Conservation (phyloP, 257 asterid genomes). For the Solanum etuberosum region DNA sequence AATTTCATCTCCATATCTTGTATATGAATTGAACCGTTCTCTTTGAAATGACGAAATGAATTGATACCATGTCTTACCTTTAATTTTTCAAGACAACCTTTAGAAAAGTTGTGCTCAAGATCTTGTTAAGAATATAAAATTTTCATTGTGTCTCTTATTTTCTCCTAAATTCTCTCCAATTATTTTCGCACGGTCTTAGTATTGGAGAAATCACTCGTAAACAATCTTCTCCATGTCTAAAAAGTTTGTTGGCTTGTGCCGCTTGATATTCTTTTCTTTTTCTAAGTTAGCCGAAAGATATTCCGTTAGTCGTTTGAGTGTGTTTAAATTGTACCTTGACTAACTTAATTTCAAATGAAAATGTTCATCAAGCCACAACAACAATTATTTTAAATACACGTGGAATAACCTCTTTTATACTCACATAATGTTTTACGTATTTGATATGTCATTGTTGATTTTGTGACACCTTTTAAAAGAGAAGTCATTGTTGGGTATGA, state of each 20-base stretch:
- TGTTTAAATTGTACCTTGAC: background rate
- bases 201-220: constrained; percentile 1
- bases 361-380: background rate
- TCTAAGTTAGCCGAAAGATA: background rate
- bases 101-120: background rate
- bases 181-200: background rate
- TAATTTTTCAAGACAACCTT: constrained; percentile 2
- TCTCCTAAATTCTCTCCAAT: constrained; percentile 3
- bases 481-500: background rate
- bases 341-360: background rate
- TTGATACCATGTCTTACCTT: background rate
- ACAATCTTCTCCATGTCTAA: background rate
- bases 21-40: background rate
- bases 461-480: background rate
- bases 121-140: background rate
- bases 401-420: background rate
- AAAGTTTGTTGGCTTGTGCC: background rate
- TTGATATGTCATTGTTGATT: background rate
- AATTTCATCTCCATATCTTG: background rate
- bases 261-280: background rate
- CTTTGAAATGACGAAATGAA: background rate
- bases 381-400: background rate
- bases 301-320: background rate
- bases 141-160: background rate
- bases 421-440: background rate